Evolutionary conservation across 805 yeast genomes (phyloP), one percentile per base, ranked within the genome.

Genomic region (Kregervanrija pseudodelftensis): DNA sequence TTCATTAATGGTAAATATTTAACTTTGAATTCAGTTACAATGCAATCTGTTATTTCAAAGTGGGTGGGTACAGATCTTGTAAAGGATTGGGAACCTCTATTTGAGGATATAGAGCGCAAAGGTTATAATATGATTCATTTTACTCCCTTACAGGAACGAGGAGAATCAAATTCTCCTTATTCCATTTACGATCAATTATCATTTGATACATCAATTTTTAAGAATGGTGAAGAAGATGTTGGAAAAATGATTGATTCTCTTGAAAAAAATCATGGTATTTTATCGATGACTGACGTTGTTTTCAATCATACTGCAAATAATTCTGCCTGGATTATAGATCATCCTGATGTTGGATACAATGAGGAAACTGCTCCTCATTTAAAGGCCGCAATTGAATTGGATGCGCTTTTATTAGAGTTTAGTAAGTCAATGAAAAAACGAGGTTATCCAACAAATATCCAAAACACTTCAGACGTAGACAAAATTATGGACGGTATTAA

Each of bases 51-150:
- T 36, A 77, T 91, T 4, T 86, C 96, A 35, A 91, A 91, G 66
- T 88, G 96, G 91, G 77, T 90, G 66, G 96, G 97, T 2, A 73
- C 77, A 2, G 63, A 63, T 41, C 60, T 72, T 32, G 28, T 48
- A 4, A 59, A 61, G 2, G 63, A 76, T 11, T 91, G 98, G 98
- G 77, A 77, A 45, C 60, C 65, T 1, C 67, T 85, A 45, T 85
- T 91, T 47, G 60, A 62, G 1, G 74, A 75, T 39, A 74, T 91
- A 38, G 65, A 81, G 12, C 60, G 65, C 8, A 93, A 93, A 63
- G 90, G 93, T 15, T 91, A 91, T 68, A 93, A 93, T 63, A 87
- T 91, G 96, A 70, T 93, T 37, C 99, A 91, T 68, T 91, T 91
- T 62, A 90, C 97, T 5, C 99, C 99, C 0, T 70, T 91, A 53